Percentiles rank a stretch among this genome's conserved stretches.
Conservation (phyloP, 2,329 filamentous ascomycete genomes). For the Talaromyces sp. region DNA sequence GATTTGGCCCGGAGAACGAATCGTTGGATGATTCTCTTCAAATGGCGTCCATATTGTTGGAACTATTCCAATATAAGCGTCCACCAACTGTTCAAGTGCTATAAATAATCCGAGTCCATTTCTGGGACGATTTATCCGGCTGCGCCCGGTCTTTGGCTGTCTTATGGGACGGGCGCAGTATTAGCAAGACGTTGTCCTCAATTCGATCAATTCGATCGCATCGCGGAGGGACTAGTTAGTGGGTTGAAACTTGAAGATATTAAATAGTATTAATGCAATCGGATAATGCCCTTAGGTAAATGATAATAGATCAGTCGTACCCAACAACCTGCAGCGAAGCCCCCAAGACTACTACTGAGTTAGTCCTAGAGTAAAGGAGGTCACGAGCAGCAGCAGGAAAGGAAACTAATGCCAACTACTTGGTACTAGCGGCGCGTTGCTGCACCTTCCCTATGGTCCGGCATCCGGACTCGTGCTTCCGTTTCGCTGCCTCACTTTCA, state of each 20-base stretch:
- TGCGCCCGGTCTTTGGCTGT: neutral
- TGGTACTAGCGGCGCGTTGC: neutral
- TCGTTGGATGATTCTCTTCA: neutral
- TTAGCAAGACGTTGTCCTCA: neutral
- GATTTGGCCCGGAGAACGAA: neutral
- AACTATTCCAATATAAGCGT: neutral
- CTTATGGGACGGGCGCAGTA: neutral
- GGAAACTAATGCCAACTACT: neutral
- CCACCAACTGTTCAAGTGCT: too few species aligned
- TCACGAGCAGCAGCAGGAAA: neutral
- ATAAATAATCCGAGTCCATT: neutral
- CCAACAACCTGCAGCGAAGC: neutral
- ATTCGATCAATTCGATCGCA: neutral
- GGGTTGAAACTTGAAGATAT: too few species aligned
- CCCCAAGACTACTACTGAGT: neutral
- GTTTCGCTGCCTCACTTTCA: conserved; percentile 37
- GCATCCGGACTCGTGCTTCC: conserved; percentile 23
- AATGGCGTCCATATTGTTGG: too few species aligned
- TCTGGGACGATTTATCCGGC: neutral
- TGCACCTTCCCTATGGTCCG: conserved; percentile 18
- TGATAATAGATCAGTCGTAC: neutral
- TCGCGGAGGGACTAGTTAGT: neutral
- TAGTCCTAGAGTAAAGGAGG: neutral
- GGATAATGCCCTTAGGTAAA: neutral
- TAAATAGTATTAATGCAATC: neutral